Conservation (phyloP, 1,139 yeast genomes). For the Magnusiomyces starmeri region DNA sequence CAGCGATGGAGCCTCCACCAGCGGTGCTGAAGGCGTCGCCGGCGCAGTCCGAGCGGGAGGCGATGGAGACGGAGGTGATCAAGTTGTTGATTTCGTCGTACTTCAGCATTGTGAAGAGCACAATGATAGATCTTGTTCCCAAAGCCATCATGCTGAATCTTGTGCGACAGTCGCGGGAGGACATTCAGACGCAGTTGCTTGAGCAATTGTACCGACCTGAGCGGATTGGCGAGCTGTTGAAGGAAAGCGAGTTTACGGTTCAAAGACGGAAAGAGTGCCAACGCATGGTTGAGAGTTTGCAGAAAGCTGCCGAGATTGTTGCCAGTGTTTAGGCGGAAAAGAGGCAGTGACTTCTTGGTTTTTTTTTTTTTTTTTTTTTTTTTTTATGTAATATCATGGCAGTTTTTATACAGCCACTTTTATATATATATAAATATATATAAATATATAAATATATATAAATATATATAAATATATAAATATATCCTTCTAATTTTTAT, state of each 20-base stretch:
- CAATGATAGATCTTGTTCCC: slow-evolving; percentile 88
- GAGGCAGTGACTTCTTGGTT: background rate
- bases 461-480: background rate
- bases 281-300: slow-evolving; percentile 90
- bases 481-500: background rate
- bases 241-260: slow-evolving; percentile 86
- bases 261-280: slow-evolving; percentile 91
- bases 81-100: slow-evolving; percentile 85
- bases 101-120: slow-evolving; percentile 85
- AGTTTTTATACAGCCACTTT: too few species aligned
- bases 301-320: slow-evolving; percentile 86
- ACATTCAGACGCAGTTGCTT: slow-evolving; percentile 82
- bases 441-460: background rate
- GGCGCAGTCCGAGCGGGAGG: slow-evolving; percentile 88
- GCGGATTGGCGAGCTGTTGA: slow-evolving; percentile 72
- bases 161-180: slow-evolving; percentile 65
- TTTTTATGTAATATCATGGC: background rate
- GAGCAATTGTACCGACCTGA: slow-evolving; percentile 80
- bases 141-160: slow-evolving; percentile 91
- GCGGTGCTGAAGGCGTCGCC: slow-evolving; percentile 91
- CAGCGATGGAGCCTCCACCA: slow-evolving; percentile 96
- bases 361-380: background rate
- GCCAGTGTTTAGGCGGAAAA: slow-evolving; percentile 35
- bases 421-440: background rate
- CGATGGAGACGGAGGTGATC: slow-evolving; percentile 94